Conservation (phyloP, 176 grass and related monocot genomes). For the Zoysia japonica region DNA sequence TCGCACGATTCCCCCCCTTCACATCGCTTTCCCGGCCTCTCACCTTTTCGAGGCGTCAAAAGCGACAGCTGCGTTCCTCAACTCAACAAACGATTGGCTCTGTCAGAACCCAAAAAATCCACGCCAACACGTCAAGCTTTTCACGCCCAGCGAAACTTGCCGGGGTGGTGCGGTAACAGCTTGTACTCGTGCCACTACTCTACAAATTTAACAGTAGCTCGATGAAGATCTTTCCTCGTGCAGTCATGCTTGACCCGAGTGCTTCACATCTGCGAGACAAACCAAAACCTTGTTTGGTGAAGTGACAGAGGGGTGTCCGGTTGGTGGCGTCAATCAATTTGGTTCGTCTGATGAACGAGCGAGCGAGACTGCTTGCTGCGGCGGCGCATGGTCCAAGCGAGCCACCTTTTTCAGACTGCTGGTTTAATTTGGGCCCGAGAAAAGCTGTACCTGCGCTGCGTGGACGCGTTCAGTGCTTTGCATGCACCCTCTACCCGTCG, state of each 20-base stretch:
- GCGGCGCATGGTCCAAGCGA: conserved; percentile 20
- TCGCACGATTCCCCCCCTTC: no score
- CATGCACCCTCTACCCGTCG: not conserved
- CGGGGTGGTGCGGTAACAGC: conserved; percentile 24
- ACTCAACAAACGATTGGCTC: not conserved
- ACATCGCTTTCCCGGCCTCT: no score
- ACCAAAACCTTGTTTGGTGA: conserved; percentile 7
- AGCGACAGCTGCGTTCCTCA: not conserved
- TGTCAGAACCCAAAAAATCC: not conserved
- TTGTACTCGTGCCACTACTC: not conserved
- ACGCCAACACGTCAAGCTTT: not conserved
- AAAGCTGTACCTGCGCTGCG: conserved; percentile 14
- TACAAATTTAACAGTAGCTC: not conserved
- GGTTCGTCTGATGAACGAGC: not conserved
- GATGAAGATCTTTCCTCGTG: not conserved
- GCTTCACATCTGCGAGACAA: conserved; percentile 16
- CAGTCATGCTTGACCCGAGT: not conserved
- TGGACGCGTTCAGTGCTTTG: conserved; percentile 2
- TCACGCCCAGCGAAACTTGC: conserved; percentile 1
- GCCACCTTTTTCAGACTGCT: conserved; percentile 30
- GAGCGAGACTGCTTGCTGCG: not conserved
- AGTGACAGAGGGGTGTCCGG: not conserved
- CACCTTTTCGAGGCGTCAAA: not conserved
- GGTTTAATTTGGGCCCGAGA: conserved; percentile 26
- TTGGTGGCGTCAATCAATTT: conserved; percentile 58